phyloP scores from a whole-genome alignment of 176 grass and related monocot genomes.

The Aegilops tauschii region DNA sequence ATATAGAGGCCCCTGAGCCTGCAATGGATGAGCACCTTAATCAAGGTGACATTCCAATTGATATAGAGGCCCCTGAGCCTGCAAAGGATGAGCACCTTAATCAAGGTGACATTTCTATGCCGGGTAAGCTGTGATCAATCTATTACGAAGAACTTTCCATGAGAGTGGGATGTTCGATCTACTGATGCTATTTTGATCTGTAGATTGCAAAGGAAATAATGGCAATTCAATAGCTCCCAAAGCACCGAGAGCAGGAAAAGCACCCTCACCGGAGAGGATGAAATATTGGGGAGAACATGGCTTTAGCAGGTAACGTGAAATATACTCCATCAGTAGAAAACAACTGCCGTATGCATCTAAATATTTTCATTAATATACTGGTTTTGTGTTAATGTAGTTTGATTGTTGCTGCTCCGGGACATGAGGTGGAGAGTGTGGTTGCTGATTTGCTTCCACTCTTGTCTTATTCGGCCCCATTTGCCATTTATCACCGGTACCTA shows the following conservation, averaged over 20 bases:
- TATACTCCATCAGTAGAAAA: neutral
- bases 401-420: conserved; percentile 78
- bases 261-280: conserved; percentile 55
- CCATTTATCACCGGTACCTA: conserved; percentile 85
- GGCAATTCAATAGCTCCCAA: conserved; percentile 35
- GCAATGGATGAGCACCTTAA: conserved; percentile 38
- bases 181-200: conserved; percentile 18
- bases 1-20: conserved; percentile 31
- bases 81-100: conserved; percentile 29
- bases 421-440: conserved; percentile 66
- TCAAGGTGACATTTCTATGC: conserved; percentile 40
- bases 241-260: conserved; percentile 50
- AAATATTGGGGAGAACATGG: conserved; percentile 86
- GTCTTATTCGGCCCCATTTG: conserved; percentile 92
- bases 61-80: conserved; percentile 32
- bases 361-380: conserved; percentile 9
- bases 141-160: neutral
- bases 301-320: conserved; percentile 66
- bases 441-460: conserved; percentile 49
- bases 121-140: conserved; percentile 44
- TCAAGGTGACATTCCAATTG: conserved; percentile 39
- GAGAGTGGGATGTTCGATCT: neutral
- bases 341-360: neutral
- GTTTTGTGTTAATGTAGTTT: conserved; percentile 59
- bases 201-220: conserved; percentile 46